Evolutionary conservation across 805 yeast species (phyloP).

Genomic region (Wickerhamiella hasegawae): DNA sequence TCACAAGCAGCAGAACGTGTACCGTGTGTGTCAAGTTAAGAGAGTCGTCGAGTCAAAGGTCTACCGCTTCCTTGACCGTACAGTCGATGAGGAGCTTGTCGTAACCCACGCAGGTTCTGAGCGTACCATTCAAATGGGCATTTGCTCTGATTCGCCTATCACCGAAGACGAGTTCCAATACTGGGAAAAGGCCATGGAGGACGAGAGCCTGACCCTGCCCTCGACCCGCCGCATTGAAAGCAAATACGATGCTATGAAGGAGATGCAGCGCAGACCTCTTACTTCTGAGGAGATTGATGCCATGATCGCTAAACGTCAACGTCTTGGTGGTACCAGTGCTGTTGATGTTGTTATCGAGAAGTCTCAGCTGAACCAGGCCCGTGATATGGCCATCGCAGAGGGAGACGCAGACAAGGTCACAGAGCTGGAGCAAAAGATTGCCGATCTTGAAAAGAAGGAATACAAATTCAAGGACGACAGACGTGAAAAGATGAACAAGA

Average conservation of each 20-base stretch:
- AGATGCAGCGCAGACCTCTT: slow-evolving; percentile 48
- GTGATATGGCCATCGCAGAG: slow-evolving; percentile 51
- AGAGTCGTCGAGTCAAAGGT: slow-evolving; percentile 31
- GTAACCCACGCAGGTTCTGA: slow-evolving; percentile 72
- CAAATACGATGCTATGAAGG: slow-evolving; percentile 45
- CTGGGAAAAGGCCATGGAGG: slow-evolving; percentile 45
- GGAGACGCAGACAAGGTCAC: slow-evolving; percentile 20
- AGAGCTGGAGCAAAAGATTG: slow-evolving; percentile 21
- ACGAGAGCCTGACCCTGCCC: slow-evolving; percentile 44
- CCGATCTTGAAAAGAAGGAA: slow-evolving; percentile 13
- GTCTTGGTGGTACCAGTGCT: slow-evolving; percentile 43
- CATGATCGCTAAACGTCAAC: slow-evolving; percentile 58
- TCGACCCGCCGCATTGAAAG: slow-evolving; percentile 45
- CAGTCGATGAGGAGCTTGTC: slow-evolving; percentile 41
- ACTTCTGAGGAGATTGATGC: slow-evolving; percentile 58
- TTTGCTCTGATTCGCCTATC: slow-evolving; percentile 64
- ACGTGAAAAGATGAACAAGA: slow-evolving; percentile 52
- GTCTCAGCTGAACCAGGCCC: slow-evolving; percentile 52
- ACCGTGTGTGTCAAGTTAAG: slow-evolving; percentile 72
- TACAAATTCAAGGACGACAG: slow-evolving; percentile 3
- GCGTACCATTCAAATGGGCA: slow-evolving; percentile 60
- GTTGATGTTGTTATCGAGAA: slow-evolving; percentile 65
- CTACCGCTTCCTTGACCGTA: slow-evolving; percentile 33
- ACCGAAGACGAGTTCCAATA: slow-evolving; percentile 55
- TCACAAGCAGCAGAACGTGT: slow-evolving; percentile 44